Conservation (phyloP, 139 green algal genomes). For the Diplosphaera chodatii region DNA sequence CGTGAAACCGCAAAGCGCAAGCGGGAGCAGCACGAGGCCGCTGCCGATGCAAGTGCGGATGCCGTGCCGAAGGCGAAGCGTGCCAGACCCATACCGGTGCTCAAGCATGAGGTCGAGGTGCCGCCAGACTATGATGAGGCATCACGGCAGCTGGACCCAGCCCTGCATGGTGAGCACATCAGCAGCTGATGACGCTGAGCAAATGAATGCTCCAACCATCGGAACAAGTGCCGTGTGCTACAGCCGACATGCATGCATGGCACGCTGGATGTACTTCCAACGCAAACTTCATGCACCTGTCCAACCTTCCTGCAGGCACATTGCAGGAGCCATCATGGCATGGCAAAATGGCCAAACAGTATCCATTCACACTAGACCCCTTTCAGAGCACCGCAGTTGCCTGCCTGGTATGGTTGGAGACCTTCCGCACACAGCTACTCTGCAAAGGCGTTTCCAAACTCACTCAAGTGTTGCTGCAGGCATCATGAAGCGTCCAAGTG, state of each 20-base stretch:
- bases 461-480: no score
- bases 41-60: background rate
- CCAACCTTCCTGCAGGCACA: no score
- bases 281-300: no score
- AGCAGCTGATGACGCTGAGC: no score
- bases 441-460: no score
- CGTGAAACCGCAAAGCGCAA: constrained; percentile 54
- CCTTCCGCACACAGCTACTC: no score
- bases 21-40: constrained; percentile 24
- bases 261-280: no score
- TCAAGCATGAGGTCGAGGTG: constrained; percentile 56
- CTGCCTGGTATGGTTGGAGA: no score
- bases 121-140: constrained; percentile 46
- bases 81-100: constrained; percentile 6
- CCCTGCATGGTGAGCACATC: constrained; percentile 26
- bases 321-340: constrained; percentile 57
- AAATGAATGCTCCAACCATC: no score
- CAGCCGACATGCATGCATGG: no score
- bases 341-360: constrained; percentile 64
- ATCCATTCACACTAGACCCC: constrained; percentile 81
- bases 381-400: constrained; percentile 79
- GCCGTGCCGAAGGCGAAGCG: constrained; percentile 1
- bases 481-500: no score
- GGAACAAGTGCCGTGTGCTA: no score
- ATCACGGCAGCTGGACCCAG: constrained; percentile 28